phyloP scores from a whole-genome alignment of 2,329 filamentous ascomycete genomes.

The Colletotrichum spinosum region DNA sequence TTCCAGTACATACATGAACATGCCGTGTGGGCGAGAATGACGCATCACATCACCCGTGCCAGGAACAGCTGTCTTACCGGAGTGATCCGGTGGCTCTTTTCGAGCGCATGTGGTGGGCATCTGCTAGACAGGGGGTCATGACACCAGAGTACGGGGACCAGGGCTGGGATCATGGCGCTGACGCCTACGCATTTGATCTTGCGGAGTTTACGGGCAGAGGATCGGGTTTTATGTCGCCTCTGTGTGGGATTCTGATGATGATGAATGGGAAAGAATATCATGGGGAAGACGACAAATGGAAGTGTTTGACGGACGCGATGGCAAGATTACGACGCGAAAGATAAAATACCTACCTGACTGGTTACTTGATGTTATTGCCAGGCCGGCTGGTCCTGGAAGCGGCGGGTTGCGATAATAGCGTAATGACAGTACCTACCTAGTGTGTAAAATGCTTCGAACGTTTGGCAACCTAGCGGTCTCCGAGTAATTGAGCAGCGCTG shows the following conservation, averaged over 20 bases:
- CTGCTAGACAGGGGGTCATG: slow-evolving; percentile 36
- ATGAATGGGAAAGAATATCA: slow-evolving; percentile 30
- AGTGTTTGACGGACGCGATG: slow-evolving; percentile 5
- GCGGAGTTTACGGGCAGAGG: slow-evolving; percentile 22
- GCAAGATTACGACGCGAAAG: slow-evolving; percentile 36
- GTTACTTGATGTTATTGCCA: slow-evolving; percentile 37
- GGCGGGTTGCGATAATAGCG: slow-evolving; percentile 38
- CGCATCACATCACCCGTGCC: no score
- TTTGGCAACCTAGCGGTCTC: no score
- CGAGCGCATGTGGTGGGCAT: slow-evolving; percentile 22
- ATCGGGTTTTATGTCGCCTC: slow-evolving; percentile 16
- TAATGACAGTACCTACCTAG: slow-evolving; percentile 32
- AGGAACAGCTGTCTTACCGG: background rate
- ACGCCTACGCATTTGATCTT: slow-evolving; percentile 14
- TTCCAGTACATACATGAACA: slow-evolving; percentile 31
- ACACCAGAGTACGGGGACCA: slow-evolving; percentile 34
- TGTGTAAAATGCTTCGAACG: no score
- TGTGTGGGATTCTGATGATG: slow-evolving; percentile 34
- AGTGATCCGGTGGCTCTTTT: slow-evolving; percentile 24
- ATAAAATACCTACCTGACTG: slow-evolving; percentile 38
- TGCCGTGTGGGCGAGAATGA: slow-evolving; percentile 26
- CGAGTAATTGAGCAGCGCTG: no score
- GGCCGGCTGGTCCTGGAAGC: slow-evolving; percentile 37
- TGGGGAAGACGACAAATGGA: slow-evolving; percentile 1
- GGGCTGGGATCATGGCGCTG: slow-evolving; percentile 19